Conservation (phyloP, 2,329 filamentous ascomycete species). For the Penicillium sp. region DNA sequence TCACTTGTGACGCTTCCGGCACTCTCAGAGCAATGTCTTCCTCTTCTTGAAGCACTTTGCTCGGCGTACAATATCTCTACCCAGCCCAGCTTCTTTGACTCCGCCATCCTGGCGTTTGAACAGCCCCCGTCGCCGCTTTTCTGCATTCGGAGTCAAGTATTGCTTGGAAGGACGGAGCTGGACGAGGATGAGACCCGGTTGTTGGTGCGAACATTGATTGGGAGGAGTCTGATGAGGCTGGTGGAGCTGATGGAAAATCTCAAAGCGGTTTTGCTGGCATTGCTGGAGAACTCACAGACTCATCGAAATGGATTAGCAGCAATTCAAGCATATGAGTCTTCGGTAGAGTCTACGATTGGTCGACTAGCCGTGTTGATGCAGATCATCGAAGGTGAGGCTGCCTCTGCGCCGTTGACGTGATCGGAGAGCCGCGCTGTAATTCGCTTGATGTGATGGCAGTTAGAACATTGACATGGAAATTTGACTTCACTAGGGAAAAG, state of each 20-base stretch:
- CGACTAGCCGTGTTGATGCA: constrained; percentile 25
- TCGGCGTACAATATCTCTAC: constrained; percentile 26
- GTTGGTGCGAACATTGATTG: constrained; percentile 25
- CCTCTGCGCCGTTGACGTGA: neutral
- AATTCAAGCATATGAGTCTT: constrained; percentile 21
- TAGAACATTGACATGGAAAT: no score
- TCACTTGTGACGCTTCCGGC: constrained; percentile 41
- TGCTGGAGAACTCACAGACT: constrained; percentile 13
- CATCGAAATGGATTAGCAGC: constrained; percentile 11
- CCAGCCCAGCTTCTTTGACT: constrained; percentile 24
- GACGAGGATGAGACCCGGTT: constrained; percentile 25
- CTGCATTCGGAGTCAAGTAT: constrained; percentile 27
- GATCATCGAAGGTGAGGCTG: constrained; percentile 18
- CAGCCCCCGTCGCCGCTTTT: constrained; percentile 23
- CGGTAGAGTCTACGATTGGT: constrained; percentile 22
- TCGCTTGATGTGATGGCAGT: no score
- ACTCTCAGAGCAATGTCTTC: constrained; percentile 35
- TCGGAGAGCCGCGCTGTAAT: neutral
- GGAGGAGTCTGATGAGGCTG: constrained; percentile 21
- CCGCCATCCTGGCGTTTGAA: constrained; percentile 21
- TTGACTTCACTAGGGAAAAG: no score
- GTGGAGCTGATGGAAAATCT: constrained; percentile 24
- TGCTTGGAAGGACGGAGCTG: constrained; percentile 27
- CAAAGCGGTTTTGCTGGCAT: constrained; percentile 12
- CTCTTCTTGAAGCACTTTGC: constrained; percentile 28